Evolutionary conservation across 805 yeast genomes (phyloP), one percentile per base, ranked within the genome.

Genomic region (Suhomyces sp.): DNA sequence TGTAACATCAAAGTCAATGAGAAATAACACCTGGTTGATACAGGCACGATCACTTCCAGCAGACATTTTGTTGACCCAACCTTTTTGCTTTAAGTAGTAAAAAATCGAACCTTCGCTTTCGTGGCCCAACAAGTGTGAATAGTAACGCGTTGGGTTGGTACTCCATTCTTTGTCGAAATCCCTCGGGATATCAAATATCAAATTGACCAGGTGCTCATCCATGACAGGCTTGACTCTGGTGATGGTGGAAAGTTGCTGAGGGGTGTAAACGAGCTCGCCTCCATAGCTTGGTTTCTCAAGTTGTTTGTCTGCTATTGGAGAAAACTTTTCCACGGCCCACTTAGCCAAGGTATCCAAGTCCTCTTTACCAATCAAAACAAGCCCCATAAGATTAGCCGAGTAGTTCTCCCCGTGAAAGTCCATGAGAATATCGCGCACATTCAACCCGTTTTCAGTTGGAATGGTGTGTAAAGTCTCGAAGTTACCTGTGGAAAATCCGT

Each of bases 401-500:
- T 94, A 93, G 53, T 82, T 83, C 27, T 76, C 68, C 10, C 75
- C 68, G 66, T 94, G 86, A 67, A 88, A 93, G 58, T 87, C 84
- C 50, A 93, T 71, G 54, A 93, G 77, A 61, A 87, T 89, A 27
- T 86, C 88, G 61, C 98, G 81, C 12, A 90, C 93, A 63, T 94
- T 87, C 20, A 85, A 55, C 9, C 89, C 89, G 15, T 75, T 58
- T 9, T 68, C 54, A 13, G 70, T 64, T 2, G 98, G 98, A 3
- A 71, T 77, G 5, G 77, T 82, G 31, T 86, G 86, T 48, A 93
- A 75, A 1, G 99, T 93, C 41, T 73, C 69, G 50, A 80, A 73
- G 67, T 92, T 93, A 50, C 99, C 99, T 0, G 99, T 93, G 19
- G 96, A 84, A 62, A 93, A 93, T 53, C 89, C 88, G 63, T 85